Evolutionary conservation across 1,284 basidiomycete species (phyloP).

Genomic region (Boletus sp.): DNA sequence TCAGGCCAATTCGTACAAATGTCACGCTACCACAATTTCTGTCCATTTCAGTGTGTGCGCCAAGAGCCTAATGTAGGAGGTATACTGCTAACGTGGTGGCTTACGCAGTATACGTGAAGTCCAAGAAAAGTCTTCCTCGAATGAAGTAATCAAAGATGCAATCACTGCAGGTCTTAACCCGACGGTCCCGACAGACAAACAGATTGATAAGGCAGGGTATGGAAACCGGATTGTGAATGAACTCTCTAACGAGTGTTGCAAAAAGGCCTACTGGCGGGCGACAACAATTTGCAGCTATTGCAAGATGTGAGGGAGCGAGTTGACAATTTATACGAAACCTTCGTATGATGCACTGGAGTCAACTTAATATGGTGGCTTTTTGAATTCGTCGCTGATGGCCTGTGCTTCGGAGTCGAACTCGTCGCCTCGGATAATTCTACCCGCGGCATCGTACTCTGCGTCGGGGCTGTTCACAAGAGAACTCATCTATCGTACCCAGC

Average conservation of each 20-base stretch:
- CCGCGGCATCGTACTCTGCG: conserved; percentile 50
- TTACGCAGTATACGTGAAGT: not conserved
- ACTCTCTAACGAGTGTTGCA: not conserved
- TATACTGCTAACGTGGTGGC: not conserved
- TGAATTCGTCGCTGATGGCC: conserved; percentile 56
- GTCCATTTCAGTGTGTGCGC: not conserved
- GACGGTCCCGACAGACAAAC: no score
- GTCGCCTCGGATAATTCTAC: conserved; percentile 40
- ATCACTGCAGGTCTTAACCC: no score
- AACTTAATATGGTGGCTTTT: conserved; percentile 50
- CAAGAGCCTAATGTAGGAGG: not conserved
- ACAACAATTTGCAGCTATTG: not conserved
- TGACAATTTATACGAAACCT: not conserved
- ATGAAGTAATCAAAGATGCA: not conserved
- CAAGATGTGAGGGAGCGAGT: not conserved
- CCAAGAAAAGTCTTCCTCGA: not conserved
- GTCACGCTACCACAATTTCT: not conserved
- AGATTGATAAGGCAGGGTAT: not conserved
- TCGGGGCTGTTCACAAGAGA: conserved; percentile 49
- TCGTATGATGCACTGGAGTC: not conserved
- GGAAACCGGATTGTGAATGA: not conserved
- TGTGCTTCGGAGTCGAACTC: conserved; percentile 55
- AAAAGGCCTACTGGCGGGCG: not conserved
- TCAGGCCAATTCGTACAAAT: not conserved
- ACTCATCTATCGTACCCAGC: conserved; percentile 43